Conservation (phyloP, 495 filamentous ascomycete genomes). For the Letharia lupina region DNA sequence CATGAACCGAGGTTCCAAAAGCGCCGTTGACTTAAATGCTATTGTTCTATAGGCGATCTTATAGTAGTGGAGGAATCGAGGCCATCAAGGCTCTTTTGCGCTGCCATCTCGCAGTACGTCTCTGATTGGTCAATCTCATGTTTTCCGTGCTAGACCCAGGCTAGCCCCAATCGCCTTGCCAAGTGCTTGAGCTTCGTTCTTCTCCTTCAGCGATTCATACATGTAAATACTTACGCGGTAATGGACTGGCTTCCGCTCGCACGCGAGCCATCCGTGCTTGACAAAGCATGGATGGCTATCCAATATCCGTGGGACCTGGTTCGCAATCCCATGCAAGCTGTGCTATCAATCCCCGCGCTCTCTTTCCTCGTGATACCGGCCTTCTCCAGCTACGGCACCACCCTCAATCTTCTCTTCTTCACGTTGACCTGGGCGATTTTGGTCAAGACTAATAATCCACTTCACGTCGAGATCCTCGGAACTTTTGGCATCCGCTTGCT, state of each 20-base stretch:
- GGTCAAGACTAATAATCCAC: slow-evolving; percentile 62
- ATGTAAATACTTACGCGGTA: not conserved
- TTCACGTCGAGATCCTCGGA: slow-evolving; percentile 68
- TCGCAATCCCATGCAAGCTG: slow-evolving; percentile 43
- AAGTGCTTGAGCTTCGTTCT: not conserved
- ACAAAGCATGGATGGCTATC: slow-evolving; percentile 21
- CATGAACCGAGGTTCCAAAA: not conserved
- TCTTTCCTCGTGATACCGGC: slow-evolving; percentile 53
- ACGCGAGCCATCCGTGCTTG: slow-evolving; percentile 23
- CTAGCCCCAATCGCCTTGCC: no score
- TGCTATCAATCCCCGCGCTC: slow-evolving; percentile 64
- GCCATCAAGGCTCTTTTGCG: not conserved
- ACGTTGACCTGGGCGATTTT: slow-evolving; percentile 84
- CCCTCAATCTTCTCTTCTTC: slow-evolving; percentile 80
- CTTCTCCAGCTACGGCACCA: slow-evolving; percentile 56
- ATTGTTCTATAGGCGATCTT: not conserved
- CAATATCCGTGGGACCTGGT: slow-evolving; percentile 23
- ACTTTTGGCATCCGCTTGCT: slow-evolving; percentile 57
- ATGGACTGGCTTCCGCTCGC: slow-evolving; percentile 11
- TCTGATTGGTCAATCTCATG: not conserved
- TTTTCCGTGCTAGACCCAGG: not conserved
- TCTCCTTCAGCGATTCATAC: not conserved
- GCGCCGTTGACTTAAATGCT: not conserved
- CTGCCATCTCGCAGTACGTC: not conserved
- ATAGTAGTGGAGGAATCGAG: not conserved